phyloP scores from a whole-genome alignment of 2,329 filamentous ascomycete species.

The Epichloe amarillans region DNA sequence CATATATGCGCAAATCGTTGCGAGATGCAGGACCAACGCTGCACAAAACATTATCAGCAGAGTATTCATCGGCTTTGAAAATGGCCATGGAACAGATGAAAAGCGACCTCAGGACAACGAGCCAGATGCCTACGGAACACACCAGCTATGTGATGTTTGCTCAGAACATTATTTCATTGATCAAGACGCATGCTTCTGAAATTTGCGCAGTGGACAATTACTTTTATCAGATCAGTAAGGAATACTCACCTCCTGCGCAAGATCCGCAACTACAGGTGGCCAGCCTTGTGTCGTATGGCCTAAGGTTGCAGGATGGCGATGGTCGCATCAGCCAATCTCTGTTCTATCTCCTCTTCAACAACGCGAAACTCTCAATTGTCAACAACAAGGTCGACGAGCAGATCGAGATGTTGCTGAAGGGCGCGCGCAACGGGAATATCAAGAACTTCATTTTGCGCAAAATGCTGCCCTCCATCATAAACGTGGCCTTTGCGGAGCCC shows the following conservation, averaged over 20 bases:
- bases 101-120: slow-evolving; percentile 29
- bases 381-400: slow-evolving; percentile 36
- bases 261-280: slow-evolving; percentile 45
- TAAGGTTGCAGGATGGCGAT: slow-evolving; percentile 40
- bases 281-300: slow-evolving; percentile 40
- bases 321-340: slow-evolving; percentile 31
- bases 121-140: slow-evolving; percentile 27
- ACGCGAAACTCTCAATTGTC: slow-evolving; percentile 40
- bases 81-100: slow-evolving; percentile 41
- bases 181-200: slow-evolving; percentile 39
- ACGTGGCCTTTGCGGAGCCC: slow-evolving; percentile 19
- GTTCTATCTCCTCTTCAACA: slow-evolving; percentile 44
- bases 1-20: slow-evolving; percentile 36
- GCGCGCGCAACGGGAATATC: slow-evolving; percentile 33
- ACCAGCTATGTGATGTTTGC: slow-evolving; percentile 36
- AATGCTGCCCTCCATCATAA: slow-evolving; percentile 42
- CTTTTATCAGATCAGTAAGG: slow-evolving; percentile 41
- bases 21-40: slow-evolving; percentile 23
- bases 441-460: slow-evolving; percentile 33
- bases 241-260: slow-evolving; percentile 40
- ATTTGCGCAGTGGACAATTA: slow-evolving; percentile 41
- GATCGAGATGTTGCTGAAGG: slow-evolving; percentile 29
- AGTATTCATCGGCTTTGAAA: slow-evolving; percentile 30
- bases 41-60: slow-evolving; percentile 23
- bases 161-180: slow-evolving; percentile 36